Percentiles rank a stretch among this genome's conserved stretches.
Evolutionary conservation across 805 yeast genomes (phyloP).

Genomic region (Wickerhamomyces bovis): DNA sequence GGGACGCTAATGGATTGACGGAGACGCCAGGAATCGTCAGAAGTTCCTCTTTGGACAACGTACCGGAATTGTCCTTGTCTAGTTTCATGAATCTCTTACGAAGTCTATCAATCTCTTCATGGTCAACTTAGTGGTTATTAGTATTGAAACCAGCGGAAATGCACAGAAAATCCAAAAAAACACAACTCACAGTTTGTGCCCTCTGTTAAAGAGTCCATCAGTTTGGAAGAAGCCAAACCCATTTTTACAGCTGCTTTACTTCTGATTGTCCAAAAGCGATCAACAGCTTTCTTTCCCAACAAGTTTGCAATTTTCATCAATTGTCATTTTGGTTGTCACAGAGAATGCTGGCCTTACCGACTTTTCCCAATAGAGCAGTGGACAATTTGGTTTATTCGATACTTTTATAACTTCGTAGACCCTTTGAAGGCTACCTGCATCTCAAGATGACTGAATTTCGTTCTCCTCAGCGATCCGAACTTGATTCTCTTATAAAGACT

Average conservation of each 20-base stretch:
- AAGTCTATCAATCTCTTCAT: slow-evolving; percentile 86
- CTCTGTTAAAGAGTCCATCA: slow-evolving; percentile 65
- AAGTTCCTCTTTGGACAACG: slow-evolving; percentile 87
- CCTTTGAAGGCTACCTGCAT: no score
- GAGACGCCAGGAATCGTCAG: slow-evolving; percentile 89
- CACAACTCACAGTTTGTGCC: slow-evolving; percentile 61
- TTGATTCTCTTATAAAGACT: no score
- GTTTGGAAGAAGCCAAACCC: slow-evolving; percentile 59
- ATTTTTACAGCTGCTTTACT: slow-evolving; percentile 2
- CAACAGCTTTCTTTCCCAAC: not conserved
- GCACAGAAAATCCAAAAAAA: not conserved
- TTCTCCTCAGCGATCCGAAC: no score
- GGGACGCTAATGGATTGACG: slow-evolving; percentile 79
- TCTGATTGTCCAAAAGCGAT: not conserved
- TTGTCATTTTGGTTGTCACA: no score
- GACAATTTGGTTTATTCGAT: no score
- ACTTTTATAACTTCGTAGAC: no score
- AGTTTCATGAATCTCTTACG: slow-evolving; percentile 92
- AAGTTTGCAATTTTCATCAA: not conserved
- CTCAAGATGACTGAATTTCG: no score
- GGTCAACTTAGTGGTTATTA: slow-evolving; percentile 47
- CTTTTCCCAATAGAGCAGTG: no score
- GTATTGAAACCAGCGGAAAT: not conserved
- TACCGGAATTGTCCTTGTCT: slow-evolving; percentile 89
- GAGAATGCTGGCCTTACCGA: no score